These are phyloP conservation scores for Stemphylium lycopersici DNA, from an alignment of 2,329 filamentous ascomycete genomes.

Conservation along the genomic window DNA sequence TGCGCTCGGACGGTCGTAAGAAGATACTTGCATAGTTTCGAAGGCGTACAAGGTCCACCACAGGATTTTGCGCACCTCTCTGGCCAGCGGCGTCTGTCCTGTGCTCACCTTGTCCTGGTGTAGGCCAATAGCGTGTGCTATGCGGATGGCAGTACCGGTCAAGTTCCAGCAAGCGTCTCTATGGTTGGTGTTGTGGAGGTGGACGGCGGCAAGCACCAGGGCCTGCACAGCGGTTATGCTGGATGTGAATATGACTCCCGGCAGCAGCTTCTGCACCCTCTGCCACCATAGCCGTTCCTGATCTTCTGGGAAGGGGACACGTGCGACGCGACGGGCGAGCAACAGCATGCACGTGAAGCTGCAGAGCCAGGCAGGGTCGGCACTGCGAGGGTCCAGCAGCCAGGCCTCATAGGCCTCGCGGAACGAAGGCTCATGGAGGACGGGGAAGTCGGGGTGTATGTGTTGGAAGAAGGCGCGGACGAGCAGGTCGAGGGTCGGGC, in stretches of 20 bases:
- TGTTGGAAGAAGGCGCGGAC: constrained; percentile 51
- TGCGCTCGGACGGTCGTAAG: constrained; percentile 53
- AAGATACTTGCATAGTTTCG: constrained; percentile 55
- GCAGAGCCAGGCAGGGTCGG: constrained; percentile 52
- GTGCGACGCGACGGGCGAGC: constrained; percentile 46
- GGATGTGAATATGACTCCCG: constrained; percentile 53
- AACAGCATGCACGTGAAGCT: constrained; percentile 52
- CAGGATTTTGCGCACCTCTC: constrained; percentile 57
- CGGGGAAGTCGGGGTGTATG: constrained; percentile 52
- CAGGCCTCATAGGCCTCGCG: constrained; percentile 50
- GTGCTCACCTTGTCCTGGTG: constrained; percentile 51
- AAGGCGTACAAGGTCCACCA: constrained; percentile 61
- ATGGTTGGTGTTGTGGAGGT: constrained; percentile 55
- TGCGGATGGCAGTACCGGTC: constrained; percentile 52
- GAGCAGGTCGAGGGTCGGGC: constrained; percentile 43
- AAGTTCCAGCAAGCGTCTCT: constrained; percentile 54
- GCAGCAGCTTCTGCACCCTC: constrained; percentile 49
- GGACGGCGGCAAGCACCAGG: constrained; percentile 51
- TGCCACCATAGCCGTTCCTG: constrained; percentile 53
- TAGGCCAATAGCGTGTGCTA: constrained; percentile 54
- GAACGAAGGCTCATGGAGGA: constrained; percentile 53
- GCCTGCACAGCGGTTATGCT: constrained; percentile 52
- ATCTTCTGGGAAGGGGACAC: constrained; percentile 43
- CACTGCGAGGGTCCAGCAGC: constrained; percentile 34
- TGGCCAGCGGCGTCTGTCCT: constrained; percentile 42